phyloP scores from a whole-genome alignment of 306 rosid genomes.

The Cicer judaicum region DNA sequence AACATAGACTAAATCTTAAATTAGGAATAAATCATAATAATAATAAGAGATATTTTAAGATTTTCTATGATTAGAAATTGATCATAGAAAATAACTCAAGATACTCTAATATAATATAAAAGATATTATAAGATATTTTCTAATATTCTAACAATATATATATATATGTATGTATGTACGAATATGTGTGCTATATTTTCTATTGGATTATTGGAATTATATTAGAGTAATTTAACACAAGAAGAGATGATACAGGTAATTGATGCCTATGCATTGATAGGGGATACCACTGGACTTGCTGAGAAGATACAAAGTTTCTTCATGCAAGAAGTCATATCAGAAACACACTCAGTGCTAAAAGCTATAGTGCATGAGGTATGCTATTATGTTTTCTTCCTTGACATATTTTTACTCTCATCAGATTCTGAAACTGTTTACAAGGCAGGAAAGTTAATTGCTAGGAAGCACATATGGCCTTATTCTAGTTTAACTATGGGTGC shows the following conservation, averaged over 20 bases:
- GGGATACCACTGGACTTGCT: slow-evolving; percentile 93
- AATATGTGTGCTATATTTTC: slow-evolving; percentile 22
- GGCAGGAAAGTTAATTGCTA: slow-evolving; percentile 17
- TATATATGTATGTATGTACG: too few species aligned
- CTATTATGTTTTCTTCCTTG: slow-evolving; percentile 27
- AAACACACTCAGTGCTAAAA: slow-evolving; percentile 84
- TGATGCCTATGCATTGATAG: slow-evolving; percentile 97
- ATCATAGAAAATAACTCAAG: too few species aligned
- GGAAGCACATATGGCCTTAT: neutral
- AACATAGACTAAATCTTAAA: too few species aligned
- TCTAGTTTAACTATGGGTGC: neutral
- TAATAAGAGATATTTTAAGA: too few species aligned
- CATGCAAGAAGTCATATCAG: slow-evolving; percentile 98
- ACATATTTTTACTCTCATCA: slow-evolving; percentile 14
- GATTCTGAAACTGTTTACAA: slow-evolving; percentile 41
- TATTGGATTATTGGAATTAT: slow-evolving; percentile 36
- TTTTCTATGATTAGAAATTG: too few species aligned
- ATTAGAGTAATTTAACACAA: slow-evolving; percentile 37
- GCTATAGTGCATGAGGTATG: slow-evolving; percentile 78
- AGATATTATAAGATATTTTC: too few species aligned
- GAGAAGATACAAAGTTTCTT: slow-evolving; percentile 99
- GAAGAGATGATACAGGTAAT: slow-evolving; percentile 70
- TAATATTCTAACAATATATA: too few species aligned
- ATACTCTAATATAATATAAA: too few species aligned
- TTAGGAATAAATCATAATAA: too few species aligned